A percentile compares a stretch with the other conserved stretches of the same genome.
Evolutionary conservation across 192 early-diverging fungal genomes (phyloP).

Genomic region (Coemansia sp.): DNA sequence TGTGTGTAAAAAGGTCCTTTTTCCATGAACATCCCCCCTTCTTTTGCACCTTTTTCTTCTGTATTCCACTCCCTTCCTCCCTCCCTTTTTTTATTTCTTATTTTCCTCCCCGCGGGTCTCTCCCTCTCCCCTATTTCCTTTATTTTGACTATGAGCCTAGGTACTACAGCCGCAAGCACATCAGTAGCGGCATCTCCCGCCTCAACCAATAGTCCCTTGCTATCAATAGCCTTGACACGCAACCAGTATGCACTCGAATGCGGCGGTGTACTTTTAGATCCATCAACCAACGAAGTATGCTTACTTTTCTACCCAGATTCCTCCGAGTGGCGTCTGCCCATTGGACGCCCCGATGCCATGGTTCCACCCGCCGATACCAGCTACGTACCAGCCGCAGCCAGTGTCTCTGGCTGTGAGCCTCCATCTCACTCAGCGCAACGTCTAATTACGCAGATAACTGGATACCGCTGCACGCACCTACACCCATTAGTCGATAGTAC

Average conservation of each 20-base stretch:
- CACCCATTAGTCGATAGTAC: constrained; percentile 24
- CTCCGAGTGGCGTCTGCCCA: constrained; percentile 56
- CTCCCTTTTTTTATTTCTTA: neutral
- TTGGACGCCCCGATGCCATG: constrained; percentile 37
- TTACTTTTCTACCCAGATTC: constrained; percentile 55
- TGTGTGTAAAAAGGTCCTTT: no score
- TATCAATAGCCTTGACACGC: constrained; percentile 36
- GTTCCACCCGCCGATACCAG: neutral
- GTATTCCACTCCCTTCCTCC: neutral
- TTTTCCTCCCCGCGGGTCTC: neutral
- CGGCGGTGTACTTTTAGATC: constrained; percentile 53
- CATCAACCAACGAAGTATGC: constrained; percentile 51
- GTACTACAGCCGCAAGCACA: neutral
- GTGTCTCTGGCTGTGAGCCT: constrained; percentile 49
- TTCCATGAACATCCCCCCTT: neutral
- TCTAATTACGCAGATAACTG: constrained; percentile 45
- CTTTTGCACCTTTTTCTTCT: neutral
- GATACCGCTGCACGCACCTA: constrained; percentile 51
- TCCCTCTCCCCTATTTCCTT: neutral
- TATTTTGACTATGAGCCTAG: neutral
- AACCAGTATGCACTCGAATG: constrained; percentile 46
- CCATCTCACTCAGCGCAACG: constrained; percentile 43
- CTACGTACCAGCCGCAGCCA: constrained; percentile 15
- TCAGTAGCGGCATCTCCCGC: neutral
- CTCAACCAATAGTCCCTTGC: neutral